These are phyloP conservation scores for Aspergillus arachidicola DNA, from an alignment of 2,329 filamentous ascomycete species.

Conservation along the genomic window DNA sequence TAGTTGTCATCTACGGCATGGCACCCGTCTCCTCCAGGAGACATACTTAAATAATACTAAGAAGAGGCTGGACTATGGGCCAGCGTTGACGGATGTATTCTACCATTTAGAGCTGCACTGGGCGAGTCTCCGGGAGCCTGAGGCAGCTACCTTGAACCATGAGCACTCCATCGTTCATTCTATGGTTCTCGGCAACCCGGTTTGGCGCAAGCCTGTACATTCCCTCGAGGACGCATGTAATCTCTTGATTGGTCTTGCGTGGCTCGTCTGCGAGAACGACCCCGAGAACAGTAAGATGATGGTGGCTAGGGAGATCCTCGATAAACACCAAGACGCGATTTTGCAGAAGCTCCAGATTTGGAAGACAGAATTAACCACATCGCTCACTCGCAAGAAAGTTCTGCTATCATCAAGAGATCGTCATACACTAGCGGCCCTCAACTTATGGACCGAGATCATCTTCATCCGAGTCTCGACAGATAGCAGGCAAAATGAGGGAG, in stretches of 20 bases:
- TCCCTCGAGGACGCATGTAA: not conserved
- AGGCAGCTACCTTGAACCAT: not conserved
- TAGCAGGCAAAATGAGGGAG: not conserved
- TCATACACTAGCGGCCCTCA: not conserved
- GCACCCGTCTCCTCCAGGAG: constrained; percentile 2
- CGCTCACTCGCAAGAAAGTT: not conserved
- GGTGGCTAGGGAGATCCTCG: not conserved
- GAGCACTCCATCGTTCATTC: not conserved
- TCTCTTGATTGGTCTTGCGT: not conserved
- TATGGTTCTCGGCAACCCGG: not conserved
- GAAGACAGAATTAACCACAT: not conserved
- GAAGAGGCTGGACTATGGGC: not conserved
- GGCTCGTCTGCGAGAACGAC: not conserved
- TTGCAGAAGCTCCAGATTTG: not conserved
- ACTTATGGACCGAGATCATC: not conserved
- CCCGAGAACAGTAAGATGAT: not conserved
- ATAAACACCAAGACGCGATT: not conserved
- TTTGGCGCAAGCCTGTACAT: not conserved
- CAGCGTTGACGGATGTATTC: constrained; percentile 12
- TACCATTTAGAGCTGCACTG: constrained; percentile 15
- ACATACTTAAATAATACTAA: not conserved
- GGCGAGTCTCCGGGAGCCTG: constrained; percentile 10
- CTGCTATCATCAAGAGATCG: not conserved
- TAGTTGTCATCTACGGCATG: constrained; percentile 14
- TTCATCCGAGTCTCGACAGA: not conserved